phyloP scores from a whole-genome alignment of 2,329 filamentous ascomycete genomes.

The Macrophomina pseudophaseolina region DNA sequence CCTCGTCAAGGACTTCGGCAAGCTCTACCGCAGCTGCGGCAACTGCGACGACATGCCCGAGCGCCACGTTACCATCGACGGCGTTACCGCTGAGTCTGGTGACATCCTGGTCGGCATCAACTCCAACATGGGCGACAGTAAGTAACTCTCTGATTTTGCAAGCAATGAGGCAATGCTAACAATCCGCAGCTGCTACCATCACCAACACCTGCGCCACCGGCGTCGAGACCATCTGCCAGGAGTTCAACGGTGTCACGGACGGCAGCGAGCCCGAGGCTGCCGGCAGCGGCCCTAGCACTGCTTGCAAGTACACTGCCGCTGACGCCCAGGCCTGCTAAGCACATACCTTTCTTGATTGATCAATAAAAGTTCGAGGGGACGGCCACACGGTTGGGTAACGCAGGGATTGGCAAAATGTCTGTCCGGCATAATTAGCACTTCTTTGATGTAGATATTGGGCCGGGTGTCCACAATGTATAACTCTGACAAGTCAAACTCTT shows the following conservation, averaged over 20 bases:
- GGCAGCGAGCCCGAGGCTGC: slow-evolving; percentile 38
- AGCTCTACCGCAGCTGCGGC: slow-evolving; percentile 40
- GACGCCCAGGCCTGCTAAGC: slow-evolving; percentile 24
- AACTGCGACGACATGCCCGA: slow-evolving; percentile 38
- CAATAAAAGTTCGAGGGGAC: background rate
- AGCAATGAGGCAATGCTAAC: slow-evolving; percentile 38
- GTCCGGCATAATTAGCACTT: slow-evolving; percentile 4
- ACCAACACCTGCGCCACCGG: slow-evolving; percentile 45
- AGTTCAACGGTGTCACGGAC: slow-evolving; percentile 36
- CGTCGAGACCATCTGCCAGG: slow-evolving; percentile 34
- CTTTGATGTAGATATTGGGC: slow-evolving; percentile 22
- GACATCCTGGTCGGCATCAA: slow-evolving; percentile 46
- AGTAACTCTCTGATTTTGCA: background rate
- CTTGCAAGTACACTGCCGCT: slow-evolving; percentile 23
- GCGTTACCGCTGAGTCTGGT: slow-evolving; percentile 46
- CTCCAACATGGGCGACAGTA: slow-evolving; percentile 28
- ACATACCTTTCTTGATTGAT: background rate
- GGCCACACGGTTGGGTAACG: background rate
- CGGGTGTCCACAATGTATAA: slow-evolving; percentile 17
- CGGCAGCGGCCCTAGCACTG: slow-evolving; percentile 24
- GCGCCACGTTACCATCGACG: slow-evolving; percentile 36
- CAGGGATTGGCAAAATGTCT: slow-evolving; percentile 8
- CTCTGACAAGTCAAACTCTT: background rate
- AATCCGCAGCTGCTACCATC: slow-evolving; percentile 53
- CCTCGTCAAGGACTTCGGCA: slow-evolving; percentile 37